Conservation (phyloP, 2,329 filamentous ascomycete genomes). For the Fusarium cyanostomum region DNA sequence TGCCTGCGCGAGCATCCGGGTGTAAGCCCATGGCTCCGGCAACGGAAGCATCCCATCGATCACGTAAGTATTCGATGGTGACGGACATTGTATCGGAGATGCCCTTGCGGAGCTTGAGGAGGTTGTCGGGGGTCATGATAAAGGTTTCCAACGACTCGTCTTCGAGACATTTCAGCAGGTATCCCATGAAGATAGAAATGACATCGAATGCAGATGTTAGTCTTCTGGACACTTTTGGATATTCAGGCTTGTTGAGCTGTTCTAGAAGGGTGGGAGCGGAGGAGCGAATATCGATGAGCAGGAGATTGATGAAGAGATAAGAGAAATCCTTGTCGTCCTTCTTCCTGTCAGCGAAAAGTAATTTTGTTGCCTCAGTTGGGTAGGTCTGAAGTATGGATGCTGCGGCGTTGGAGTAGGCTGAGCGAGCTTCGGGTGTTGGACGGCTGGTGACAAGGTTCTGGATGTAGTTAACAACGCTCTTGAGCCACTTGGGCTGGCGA, state of each 20-base stretch:
- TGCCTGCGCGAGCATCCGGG: slow-evolving; percentile 60
- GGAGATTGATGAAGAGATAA: slow-evolving; percentile 70
- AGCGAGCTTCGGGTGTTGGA: slow-evolving; percentile 63
- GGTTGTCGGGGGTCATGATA: slow-evolving; percentile 64
- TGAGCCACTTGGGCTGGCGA: slow-evolving; percentile 63
- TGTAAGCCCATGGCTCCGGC: slow-evolving; percentile 70
- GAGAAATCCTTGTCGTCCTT: slow-evolving; percentile 63
- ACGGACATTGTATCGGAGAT: slow-evolving; percentile 71
- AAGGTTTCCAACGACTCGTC: slow-evolving; percentile 54
- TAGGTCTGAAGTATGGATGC: slow-evolving; percentile 67
- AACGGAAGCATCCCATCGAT: slow-evolving; percentile 74
- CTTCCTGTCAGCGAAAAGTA: slow-evolving; percentile 62
- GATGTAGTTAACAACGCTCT: slow-evolving; percentile 57
- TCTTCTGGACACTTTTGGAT: slow-evolving; percentile 60
- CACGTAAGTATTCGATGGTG: slow-evolving; percentile 72
- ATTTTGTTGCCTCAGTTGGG: slow-evolving; percentile 53
- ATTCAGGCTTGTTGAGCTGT: slow-evolving; percentile 64
- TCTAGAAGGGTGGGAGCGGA: slow-evolving; percentile 68
- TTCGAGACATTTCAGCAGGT: slow-evolving; percentile 64
- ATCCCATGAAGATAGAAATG: slow-evolving; percentile 68
- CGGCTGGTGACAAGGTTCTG: slow-evolving; percentile 63
- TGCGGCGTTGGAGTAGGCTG: slow-evolving; percentile 67
- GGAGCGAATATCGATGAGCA: slow-evolving; percentile 72
- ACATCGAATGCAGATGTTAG: slow-evolving; percentile 70
- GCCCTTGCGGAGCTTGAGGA: slow-evolving; percentile 68